Evolutionary conservation across 164 flowering plant species (phyloP), one percentile per base, ranked within the genome.

Genomic region (Annona cherimola): DNA sequence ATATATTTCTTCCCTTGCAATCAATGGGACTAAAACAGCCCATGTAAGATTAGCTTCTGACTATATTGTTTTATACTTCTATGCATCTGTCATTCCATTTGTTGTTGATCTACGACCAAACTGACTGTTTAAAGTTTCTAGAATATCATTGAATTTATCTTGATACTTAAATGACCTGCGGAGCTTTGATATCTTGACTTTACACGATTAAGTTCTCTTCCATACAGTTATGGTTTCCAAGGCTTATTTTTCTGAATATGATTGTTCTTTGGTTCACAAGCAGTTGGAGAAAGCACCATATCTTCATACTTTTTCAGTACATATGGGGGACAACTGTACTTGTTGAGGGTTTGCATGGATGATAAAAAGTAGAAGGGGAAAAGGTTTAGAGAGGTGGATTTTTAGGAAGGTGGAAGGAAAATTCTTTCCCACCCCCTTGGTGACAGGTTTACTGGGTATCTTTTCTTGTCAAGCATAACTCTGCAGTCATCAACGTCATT

Each of bases 1-100:
- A 67, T 95, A 82, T 77, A 84, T 82, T 61, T 79, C 89, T 35
- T 83, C 87, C 61, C 80, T 95, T 19, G 84, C 97, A 71, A 66
- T 85, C 72, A 95, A 87, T 81, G 99, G 99, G 63, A 80, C 78
- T n/a, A 91, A 85, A 85, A 95, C 99, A 76, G 93, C 98, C 71
- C 81, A 79, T 55, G 97, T 89, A 82, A 84, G 87, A 61, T 55
- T 40, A 54, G 42, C 44, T 61, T 44, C 39, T 54, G 18, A 61
- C 61, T 41, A 41, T 20, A 9, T 20, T 62, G 26, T 62, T 50
- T 16, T 50, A 50, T 50, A 11, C 9, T 50, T 50, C 14, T 50
- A 50, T 50, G 57, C 3, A 16, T 2, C 57, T 5, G 11, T 50
- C 57, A 50, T 11, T 2, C 57, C 3, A 16, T 8, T 16, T 5